Evolutionary conservation across 2,329 filamentous ascomycete genomes (phyloP), one percentile per base, ranked within the genome.

Genomic region (Nannizzia gypsea): DNA sequence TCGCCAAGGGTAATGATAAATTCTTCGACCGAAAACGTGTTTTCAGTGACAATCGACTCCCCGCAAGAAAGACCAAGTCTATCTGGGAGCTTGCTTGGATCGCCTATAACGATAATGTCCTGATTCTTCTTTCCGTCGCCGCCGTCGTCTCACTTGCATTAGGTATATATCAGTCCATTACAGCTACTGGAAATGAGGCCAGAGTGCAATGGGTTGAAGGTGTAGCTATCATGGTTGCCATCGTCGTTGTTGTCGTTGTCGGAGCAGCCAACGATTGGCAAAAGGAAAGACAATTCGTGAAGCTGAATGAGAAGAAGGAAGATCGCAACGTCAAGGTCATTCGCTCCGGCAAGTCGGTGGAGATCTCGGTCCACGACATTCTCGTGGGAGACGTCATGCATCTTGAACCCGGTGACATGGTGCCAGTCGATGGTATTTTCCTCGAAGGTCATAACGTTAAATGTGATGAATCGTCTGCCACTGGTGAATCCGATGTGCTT

Each of bases 51-150:
- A 90, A 90, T 65, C 76, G 77, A 31, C 73, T 88, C n/a, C 85
- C 85, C 0, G 83, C 83, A 64, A 82, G 82, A 66, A 87, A 87
- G 67, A 77, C 84, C 24, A 90, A 89, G 69, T 84, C 78, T 42
- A 83, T 90, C 57, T 76, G 86, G 62, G 78, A 85, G 67, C 74
- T 90, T 15, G 84, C 84, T 63, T 91, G 88, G 88, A 86, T 89
- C 67, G 87, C 87, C 1, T 89, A 89, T 73, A 90, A 90, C 68
- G 88, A 91, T 72, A 91, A 90, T 67, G 83, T 91, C 9, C 76
- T 90, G 58, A 87, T 90, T 59, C 74, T 90, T 3, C 77, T 90
- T 61, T 86, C 85, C 0, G 77, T 84, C 20, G 87, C 87, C 6
- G 88, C 87, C 1, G 77, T 82, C n/a, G 83, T 91, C 38, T 90